Percentiles rank a stretch among this genome's conserved stretches.
These are phyloP conservation scores for Starmera quercuum DNA, from an alignment of 805 yeast species.

Conservation along the genomic window DNA sequence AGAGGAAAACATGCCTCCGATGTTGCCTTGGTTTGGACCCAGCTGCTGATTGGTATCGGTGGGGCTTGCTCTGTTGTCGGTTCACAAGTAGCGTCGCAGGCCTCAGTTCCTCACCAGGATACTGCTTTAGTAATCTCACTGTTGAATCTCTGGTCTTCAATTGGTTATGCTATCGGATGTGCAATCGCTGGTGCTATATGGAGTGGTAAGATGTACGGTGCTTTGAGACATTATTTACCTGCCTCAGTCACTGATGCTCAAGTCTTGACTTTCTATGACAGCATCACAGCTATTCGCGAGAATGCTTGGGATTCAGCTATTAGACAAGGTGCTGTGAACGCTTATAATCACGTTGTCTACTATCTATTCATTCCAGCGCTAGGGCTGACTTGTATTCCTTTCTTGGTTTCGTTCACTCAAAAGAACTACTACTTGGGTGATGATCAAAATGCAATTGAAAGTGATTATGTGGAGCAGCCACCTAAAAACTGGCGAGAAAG, in stretches of 20 bases:
- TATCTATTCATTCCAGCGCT: conserved; percentile 22
- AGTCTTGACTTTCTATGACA: conserved; percentile 17
- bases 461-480: no score
- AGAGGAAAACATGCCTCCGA: conserved; percentile 15
- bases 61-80: conserved; percentile 32
- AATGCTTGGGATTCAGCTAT: conserved; percentile 20
- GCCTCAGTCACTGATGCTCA: conserved; percentile 12
- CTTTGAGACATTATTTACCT: conserved; percentile 23
- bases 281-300: conserved; percentile 16
- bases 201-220: conserved; percentile 24
- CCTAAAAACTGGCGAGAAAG: no score
- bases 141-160: conserved; percentile 24
- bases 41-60: conserved; percentile 30
- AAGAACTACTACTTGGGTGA: conserved; percentile 28
- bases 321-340: conserved; percentile 25
- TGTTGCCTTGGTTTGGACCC: conserved; percentile 23
- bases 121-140: conserved; percentile 32
- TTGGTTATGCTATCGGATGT: conserved; percentile 32
- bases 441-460: conserved; percentile 28
- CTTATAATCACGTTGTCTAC: conserved; percentile 24
- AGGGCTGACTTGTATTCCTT: conserved; percentile 23
- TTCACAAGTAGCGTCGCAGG: conserved; percentile 29
- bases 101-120: conserved; percentile 35
- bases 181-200: conserved; percentile 33
- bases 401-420: conserved; percentile 25